Percentiles rank a stretch among this genome's conserved stretches.
phyloP scores from a whole-genome alignment of 495 filamentous ascomycete genomes.

The Xylaria cubensis region DNA sequence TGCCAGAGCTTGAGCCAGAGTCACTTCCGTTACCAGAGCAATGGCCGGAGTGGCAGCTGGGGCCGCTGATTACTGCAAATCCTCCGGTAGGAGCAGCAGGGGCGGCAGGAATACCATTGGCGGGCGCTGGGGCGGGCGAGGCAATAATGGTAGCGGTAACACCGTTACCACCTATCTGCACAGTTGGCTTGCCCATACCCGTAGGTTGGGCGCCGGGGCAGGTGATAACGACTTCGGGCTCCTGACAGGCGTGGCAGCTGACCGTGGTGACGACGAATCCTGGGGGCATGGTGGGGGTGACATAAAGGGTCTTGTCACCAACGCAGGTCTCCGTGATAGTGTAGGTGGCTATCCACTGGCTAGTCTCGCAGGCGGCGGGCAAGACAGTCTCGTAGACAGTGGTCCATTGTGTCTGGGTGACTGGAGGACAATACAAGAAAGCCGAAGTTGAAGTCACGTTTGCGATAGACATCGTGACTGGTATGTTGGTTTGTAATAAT shows the following conservation, averaged over 20 bases:
- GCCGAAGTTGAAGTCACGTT: slow-evolving; percentile 32
- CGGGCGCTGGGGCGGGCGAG: slow-evolving; percentile 17
- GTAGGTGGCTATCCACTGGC: slow-evolving; percentile 50
- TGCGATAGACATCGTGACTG: slow-evolving; percentile 35
- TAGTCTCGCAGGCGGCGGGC: slow-evolving; percentile 49
- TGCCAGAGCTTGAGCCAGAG: slow-evolving; percentile 9
- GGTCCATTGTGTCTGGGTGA: slow-evolving; percentile 40
- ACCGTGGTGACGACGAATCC: slow-evolving; percentile 51
- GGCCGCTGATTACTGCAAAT: not conserved
- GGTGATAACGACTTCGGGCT: slow-evolving; percentile 43
- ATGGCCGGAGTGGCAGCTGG: not conserved
- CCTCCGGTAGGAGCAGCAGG: not conserved
- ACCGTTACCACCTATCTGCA: slow-evolving; percentile 42
- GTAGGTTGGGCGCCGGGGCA: slow-evolving; percentile 44
- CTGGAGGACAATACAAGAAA: slow-evolving; percentile 33
- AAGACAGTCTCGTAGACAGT: slow-evolving; percentile 52
- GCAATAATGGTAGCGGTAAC: slow-evolving; percentile 43
- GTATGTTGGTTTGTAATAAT: slow-evolving; percentile 18
- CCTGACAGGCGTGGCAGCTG: slow-evolving; percentile 38
- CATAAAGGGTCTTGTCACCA: slow-evolving; percentile 37
- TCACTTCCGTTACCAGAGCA: slow-evolving; percentile 1
- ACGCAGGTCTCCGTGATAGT: slow-evolving; percentile 52
- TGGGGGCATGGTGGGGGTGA: slow-evolving; percentile 39
- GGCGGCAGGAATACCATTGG: not conserved
- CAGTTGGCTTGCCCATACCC: slow-evolving; percentile 30